Evolutionary conservation across 164 flowering plant genomes (phyloP).

Genomic region (Vitis riparia): DNA sequence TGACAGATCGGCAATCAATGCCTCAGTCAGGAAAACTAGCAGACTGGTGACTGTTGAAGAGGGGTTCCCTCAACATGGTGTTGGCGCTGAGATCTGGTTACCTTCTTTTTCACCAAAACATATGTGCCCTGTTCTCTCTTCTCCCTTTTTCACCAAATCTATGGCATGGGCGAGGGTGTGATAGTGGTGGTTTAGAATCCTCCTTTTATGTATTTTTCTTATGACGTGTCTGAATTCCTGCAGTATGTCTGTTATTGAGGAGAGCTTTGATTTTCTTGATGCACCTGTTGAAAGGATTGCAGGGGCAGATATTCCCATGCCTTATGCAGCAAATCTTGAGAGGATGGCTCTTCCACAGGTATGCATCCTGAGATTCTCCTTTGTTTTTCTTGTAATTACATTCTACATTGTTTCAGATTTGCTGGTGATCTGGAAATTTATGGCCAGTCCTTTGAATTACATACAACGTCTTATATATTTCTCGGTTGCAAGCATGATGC

Average conservation of each 20-base stretch:
- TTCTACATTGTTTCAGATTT: too few species aligned
- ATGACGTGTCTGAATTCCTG: too few species aligned
- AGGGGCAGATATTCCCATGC: slow-evolving; percentile 94
- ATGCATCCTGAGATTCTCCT: not conserved
- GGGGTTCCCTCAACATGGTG: slow-evolving; percentile 97
- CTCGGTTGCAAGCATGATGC: too few species aligned
- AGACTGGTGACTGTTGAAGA: slow-evolving; percentile 92
- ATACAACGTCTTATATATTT: too few species aligned
- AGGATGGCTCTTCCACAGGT: slow-evolving; percentile 95
- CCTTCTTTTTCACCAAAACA: not conserved
- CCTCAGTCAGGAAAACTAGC: slow-evolving; percentile 91
- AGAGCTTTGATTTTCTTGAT: slow-evolving; percentile 89
- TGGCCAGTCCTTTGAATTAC: too few species aligned
- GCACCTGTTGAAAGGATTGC: slow-evolving; percentile 90
- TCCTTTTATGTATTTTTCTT: too few species aligned
- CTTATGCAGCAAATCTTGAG: slow-evolving; percentile 96
- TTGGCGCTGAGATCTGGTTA: slow-evolving; percentile 96
- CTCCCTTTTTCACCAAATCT: too few species aligned
- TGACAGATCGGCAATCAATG: slow-evolving; percentile 79
- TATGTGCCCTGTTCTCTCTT: too few species aligned
- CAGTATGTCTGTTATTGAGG: slow-evolving; percentile 87
- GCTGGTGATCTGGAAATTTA: too few species aligned
- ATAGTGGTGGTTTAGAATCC: too few species aligned
- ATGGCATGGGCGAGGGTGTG: too few species aligned
- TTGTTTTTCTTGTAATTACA: not conserved